These are phyloP conservation scores for Amaranthus cruentus DNA, from an alignment of 148 eudicot genomes.

Conservation along the genomic window DNA sequence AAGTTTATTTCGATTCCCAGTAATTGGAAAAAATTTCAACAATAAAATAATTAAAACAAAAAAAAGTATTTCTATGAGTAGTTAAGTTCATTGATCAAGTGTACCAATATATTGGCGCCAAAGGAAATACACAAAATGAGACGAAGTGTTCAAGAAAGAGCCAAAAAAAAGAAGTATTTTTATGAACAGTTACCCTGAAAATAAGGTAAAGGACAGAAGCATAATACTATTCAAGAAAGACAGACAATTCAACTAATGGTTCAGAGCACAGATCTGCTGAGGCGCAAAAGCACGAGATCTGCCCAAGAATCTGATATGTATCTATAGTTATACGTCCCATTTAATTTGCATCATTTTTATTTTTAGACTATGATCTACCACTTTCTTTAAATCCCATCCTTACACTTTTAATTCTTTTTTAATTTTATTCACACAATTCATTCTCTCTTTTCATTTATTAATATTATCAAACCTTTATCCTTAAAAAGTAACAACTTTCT, in stretches of 20 bases:
- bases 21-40: no score
- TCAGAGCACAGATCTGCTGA: constrained; percentile 10
- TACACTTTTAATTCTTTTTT: no score
- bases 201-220: not conserved
- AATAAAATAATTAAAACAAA: no score
- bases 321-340: not conserved
- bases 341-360: no score
- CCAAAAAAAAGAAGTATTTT: constrained; percentile 12
- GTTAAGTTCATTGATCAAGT: not conserved
- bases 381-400: no score
- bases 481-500: no score
- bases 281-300: constrained; percentile 33
- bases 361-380: no score
- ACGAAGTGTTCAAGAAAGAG: constrained; percentile 5
- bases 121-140: constrained; percentile 9
- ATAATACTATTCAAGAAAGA: constrained; percentile 11
- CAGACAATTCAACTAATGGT: constrained; percentile 20
- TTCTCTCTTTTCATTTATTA: no score
- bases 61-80: not conserved
- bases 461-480: no score
- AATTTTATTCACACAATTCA: no score
- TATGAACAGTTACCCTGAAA: constrained; percentile 12
- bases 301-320: constrained; percentile 17
- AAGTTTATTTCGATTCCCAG: no score
- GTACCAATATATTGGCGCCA: constrained; percentile 1